Evolutionary conservation across 257 asterid genomes (phyloP).

Genomic region (Mentha longifolia): DNA sequence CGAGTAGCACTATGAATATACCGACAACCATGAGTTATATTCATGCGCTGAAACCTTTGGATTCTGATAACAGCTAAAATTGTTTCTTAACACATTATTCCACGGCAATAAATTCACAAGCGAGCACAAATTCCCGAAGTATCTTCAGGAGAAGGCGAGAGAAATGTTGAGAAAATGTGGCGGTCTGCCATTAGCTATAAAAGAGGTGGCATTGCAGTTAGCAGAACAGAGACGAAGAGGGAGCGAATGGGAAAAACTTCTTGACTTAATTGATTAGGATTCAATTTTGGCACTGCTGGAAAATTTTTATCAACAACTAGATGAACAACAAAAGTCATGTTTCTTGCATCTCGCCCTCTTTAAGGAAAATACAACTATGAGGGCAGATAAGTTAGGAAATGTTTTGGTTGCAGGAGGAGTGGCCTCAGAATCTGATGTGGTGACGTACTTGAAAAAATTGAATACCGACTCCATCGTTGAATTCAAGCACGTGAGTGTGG

Average conservation of each 20-base stretch:
- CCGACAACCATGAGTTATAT: too few relatives aligned
- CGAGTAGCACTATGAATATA: not conserved
- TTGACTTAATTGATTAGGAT: not conserved
- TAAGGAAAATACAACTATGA: too few relatives aligned
- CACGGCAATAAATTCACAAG: too few relatives aligned
- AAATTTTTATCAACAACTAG: conserved; percentile 31
- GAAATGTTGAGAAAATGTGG: conserved; percentile 30
- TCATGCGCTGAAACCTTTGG: not conserved
- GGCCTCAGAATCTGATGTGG: too few relatives aligned
- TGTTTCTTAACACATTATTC: too few relatives aligned
- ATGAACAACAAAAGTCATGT: conserved; percentile 32
- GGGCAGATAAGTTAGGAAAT: too few relatives aligned
- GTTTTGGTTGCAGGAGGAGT: not conserved
- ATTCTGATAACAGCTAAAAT: too few relatives aligned
- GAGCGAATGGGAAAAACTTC: conserved; percentile 30
- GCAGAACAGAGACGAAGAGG: too few relatives aligned
- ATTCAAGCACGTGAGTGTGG: too few relatives aligned
- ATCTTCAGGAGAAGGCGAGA: conserved; percentile 25
- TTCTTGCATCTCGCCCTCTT: conserved; percentile 32
- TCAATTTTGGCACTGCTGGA: conserved; percentile 17
- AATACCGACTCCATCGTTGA: too few relatives aligned
- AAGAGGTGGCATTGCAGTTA: conserved; percentile 20
- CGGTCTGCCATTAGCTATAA: too few relatives aligned
- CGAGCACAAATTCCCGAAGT: conserved; percentile 3
- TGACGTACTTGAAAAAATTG: too few relatives aligned